Evolutionary conservation across 768 basidiomycete genomes (phyloP), one percentile per base, ranked within the genome.

Genomic region (Omphalotus guepiniiformis): DNA sequence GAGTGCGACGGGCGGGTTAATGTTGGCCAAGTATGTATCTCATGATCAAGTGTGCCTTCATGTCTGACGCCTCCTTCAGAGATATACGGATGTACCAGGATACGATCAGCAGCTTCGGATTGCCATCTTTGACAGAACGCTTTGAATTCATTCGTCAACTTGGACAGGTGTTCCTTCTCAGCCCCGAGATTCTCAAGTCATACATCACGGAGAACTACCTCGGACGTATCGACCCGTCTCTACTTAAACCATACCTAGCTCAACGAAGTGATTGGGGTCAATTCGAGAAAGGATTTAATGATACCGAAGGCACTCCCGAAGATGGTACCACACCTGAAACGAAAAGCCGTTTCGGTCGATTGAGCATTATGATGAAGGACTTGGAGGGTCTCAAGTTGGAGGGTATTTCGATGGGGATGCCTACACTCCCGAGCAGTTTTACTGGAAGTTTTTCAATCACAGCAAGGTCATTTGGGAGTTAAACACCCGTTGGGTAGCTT

Each of bases 121-220:
- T 96, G 35, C 81, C 90, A 9, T 75, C 88, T 6, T 74, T 99
- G 6, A 80, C 85, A 54, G 94, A 98, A 63, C 92, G 95, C 19
- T 99, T 95, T 69, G 96, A 98, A 62, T 97, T 98, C 71, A 85
- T 98, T 53, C 86, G 94, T 32, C 94, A 98, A 64, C 82, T 99
- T 4, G 96, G 95, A 55, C 95, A 98, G 59, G 78, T 94, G 53
- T 99, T 97, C 76, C 86, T 98, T 53, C 89, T 99, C 40, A 90
- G 86, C 45, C 94, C 95, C 6, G 93, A 97, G 53, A 90, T 94
- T 49, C 78, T 99, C 54, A 90, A 88, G 56, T 90, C 93, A 3
- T 98, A 96, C 69, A 93, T 98, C 63, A 89, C 86, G 8, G 94
- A 96, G 59, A 87, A 85, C 48, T 91, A 93, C 63, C 83, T 99